These are phyloP conservation scores for Scalesia atractyloides DNA, from an alignment of 129 eudicot genomes.

Conservation along the genomic window DNA sequence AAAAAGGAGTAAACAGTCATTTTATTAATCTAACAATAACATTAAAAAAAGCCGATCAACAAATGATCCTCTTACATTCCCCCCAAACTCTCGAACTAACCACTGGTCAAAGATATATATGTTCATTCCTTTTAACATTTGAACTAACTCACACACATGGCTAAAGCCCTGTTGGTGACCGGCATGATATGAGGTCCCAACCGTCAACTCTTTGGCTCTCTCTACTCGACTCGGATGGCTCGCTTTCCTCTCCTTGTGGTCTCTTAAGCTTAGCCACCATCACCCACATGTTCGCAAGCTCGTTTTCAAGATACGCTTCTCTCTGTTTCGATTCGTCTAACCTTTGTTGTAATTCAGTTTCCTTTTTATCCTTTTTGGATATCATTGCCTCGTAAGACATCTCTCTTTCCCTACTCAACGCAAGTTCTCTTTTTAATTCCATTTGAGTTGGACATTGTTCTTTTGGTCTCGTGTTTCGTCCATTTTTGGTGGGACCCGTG, in stretches of 20 bases:
- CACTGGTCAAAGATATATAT: no score
- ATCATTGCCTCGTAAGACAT: conserved; percentile 65
- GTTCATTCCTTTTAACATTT: no score
- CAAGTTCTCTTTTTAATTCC: conserved; percentile 75
- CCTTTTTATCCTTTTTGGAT: conserved; percentile 63
- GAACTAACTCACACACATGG: background rate
- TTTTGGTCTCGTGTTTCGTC: conserved; percentile 54
- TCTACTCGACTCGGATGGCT: conserved; percentile 49
- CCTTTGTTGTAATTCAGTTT: conserved; percentile 64
- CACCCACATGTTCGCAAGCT: conserved; percentile 99
- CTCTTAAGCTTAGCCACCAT: conserved; percentile 84
- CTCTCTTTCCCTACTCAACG: conserved; percentile 78
- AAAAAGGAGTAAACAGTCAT: no score
- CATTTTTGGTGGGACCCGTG: conserved; percentile 46
- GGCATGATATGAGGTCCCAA: conserved; percentile 27
- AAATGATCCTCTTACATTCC: no score
- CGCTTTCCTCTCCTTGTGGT: conserved; percentile 66
- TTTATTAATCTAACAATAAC: no score
- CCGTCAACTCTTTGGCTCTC: conserved; percentile 37
- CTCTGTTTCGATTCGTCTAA: conserved; percentile 84
- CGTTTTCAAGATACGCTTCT: conserved; percentile 96
- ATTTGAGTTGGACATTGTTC: conserved; percentile 55
- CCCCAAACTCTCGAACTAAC: no score
- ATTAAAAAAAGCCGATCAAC: no score
- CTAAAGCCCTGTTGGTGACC: conserved; percentile 3